These are phyloP conservation scores for Verticillium isaacii DNA, from an alignment of 2,329 filamentous ascomycete genomes.

Conservation along the genomic window DNA sequence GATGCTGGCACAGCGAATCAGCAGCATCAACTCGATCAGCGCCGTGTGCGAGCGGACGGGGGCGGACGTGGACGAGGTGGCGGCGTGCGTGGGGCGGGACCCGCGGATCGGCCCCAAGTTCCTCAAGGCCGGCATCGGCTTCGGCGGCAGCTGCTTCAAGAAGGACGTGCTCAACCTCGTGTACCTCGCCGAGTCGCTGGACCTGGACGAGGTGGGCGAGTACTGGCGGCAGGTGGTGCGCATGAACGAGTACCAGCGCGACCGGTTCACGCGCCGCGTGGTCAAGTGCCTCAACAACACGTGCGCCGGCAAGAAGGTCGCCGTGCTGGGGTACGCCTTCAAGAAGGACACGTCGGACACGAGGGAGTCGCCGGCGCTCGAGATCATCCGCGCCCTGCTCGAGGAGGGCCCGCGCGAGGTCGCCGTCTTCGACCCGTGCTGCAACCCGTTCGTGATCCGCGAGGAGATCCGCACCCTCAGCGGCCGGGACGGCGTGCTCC, in stretches of 20 bases:
- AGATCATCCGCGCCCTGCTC: slow-evolving; percentile 60
- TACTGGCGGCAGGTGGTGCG: slow-evolving; percentile 71
- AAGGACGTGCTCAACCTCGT: slow-evolving; percentile 72
- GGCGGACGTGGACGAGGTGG: slow-evolving; percentile 68
- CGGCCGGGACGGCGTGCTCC: slow-evolving; percentile 20
- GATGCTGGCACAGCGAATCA: slow-evolving; percentile 75
- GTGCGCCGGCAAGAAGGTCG: slow-evolving; percentile 64
- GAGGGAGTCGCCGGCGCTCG: slow-evolving; percentile 63
- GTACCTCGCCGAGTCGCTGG: slow-evolving; percentile 68
- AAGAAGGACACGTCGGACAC: slow-evolving; percentile 77
- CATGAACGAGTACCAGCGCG: slow-evolving; percentile 72
- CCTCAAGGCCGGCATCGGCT: slow-evolving; percentile 69
- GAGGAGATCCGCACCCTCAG: slow-evolving; percentile 44
- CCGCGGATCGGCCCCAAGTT: slow-evolving; percentile 68
- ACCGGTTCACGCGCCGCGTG: slow-evolving; percentile 62
- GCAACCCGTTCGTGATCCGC: slow-evolving; percentile 44
- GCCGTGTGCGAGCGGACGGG: slow-evolving; percentile 73
- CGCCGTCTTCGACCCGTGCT: slow-evolving; percentile 64
- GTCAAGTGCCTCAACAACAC: slow-evolving; percentile 65
- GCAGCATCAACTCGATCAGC: slow-evolving; percentile 74
- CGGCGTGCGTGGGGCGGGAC: slow-evolving; percentile 62
- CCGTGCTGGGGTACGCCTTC: slow-evolving; percentile 71
- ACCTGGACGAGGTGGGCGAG: slow-evolving; percentile 64
- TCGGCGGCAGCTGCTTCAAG: slow-evolving; percentile 77
- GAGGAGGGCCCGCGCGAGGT: slow-evolving; percentile 62